Evolutionary conservation across 768 basidiomycete species (phyloP), one percentile per base, ranked within the genome.

Genomic region (Calvatia gigantea): DNA sequence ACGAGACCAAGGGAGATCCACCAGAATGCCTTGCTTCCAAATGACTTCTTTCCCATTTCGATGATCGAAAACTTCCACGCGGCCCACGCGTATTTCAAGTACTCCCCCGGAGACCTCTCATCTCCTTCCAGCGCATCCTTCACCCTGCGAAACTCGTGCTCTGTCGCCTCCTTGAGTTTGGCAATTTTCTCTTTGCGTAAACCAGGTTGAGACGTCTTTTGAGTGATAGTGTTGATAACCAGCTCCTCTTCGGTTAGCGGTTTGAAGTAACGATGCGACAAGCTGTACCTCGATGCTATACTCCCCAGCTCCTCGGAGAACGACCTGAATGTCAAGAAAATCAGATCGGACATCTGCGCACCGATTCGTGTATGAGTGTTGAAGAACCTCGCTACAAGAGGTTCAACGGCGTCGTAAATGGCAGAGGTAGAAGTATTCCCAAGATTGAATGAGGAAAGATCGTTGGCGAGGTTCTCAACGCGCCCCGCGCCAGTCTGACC

Each of bases 181-280:
- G 79, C 70, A 59, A 83, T 85, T 25, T 73, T 65, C 28, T 85
- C 79, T 56, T 68, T 75, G 19, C 84, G 72, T 55, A 70, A 73
- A 5, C 80, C 72, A 6, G 76, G 75, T 59, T 86, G 82, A 0
- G 82, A 78, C 17, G 74, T 80, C 57, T 84, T 83, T 14, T 83
- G 83, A 0, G 80, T 69, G 52, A 87, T 87, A 0, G 85, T 86
- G 0, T 87, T 86, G 21, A 87, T 65, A 2, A 84, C 68, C 0
- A 78, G 81, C 63, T 87, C 87, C 62, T 81, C 84, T 61, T 87
- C 85, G 9, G 77, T 78, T 1, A 86, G 67, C 37, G 71, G 70
- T 1, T 71, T 70, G 2, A 63, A 67, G 23, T 69, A 71, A 15
- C 63, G 59, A 51, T 72, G 70, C 2, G 77, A 79, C 0, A 84